A percentile compares a stretch with the other conserved stretches of the same genome.
Evolutionary conservation across 345 rosid genomes (phyloP).

Genomic region (Eucalyptus polybractea): DNA sequence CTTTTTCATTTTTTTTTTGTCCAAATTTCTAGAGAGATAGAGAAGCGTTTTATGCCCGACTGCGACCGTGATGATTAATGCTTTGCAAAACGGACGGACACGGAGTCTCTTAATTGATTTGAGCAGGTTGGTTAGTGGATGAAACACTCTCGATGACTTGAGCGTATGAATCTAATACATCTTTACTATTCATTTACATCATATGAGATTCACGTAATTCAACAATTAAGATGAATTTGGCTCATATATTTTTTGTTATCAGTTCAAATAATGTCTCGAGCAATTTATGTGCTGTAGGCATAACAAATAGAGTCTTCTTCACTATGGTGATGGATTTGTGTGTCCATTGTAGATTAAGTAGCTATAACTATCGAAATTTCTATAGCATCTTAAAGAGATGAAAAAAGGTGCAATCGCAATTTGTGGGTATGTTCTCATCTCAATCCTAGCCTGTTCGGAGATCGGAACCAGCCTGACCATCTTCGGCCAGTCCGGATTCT

Average conservation of each 20-base stretch:
- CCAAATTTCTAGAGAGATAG: not conserved
- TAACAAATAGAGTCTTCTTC: not conserved
- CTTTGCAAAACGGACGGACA: not conserved
- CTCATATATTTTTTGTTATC: not conserved
- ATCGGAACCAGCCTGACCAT: not conserved
- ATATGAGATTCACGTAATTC: not conserved
- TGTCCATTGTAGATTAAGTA: fast-evolving
- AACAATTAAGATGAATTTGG: fast-evolving
- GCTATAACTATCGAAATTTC: not conserved
- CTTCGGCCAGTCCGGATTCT: not conserved
- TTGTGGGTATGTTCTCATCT: not conserved
- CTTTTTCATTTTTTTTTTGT: too few relatives aligned
- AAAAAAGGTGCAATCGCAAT: not conserved
- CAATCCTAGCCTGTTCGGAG: not conserved
- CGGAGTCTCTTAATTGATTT: not conserved
- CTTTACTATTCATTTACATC: not conserved
- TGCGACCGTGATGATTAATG: too few relatives aligned
- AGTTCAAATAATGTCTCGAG: not conserved
- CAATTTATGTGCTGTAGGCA: not conserved
- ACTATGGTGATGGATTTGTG: fast-evolving
- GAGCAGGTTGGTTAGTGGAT: not conserved
- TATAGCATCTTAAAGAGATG: not conserved
- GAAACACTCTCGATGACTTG: not conserved
- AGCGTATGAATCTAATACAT: not conserved
- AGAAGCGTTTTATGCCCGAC: not conserved